These are phyloP conservation scores for Barbatosphaeria neglecta DNA, from an alignment of 495 filamentous ascomycete species.

Conservation along the genomic window DNA sequence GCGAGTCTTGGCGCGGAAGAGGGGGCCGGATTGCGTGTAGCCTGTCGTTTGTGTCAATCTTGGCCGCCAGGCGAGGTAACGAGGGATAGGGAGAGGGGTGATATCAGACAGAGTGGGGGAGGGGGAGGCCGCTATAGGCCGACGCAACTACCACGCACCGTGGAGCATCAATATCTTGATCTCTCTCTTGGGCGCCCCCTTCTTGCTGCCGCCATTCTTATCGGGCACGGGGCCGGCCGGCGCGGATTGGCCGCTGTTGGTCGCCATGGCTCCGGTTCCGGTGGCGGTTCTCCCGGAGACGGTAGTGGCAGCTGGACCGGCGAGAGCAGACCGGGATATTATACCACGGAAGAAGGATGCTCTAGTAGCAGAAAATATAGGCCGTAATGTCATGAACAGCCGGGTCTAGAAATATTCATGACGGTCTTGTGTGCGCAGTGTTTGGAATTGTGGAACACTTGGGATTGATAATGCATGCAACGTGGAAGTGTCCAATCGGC, in stretches of 20 bases:
- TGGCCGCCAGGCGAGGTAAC: neutral
- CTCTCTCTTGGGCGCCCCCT: constrained; percentile 26
- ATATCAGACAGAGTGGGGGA: neutral
- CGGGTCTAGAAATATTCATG: no score
- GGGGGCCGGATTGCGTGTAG: constrained; percentile 81
- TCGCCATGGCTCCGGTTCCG: neutral
- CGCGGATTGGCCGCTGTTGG: neutral
- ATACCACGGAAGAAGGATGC: neutral
- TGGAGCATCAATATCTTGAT: constrained; percentile 48
- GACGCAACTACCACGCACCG: constrained; percentile 26
- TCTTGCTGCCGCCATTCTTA: constrained; percentile 1
- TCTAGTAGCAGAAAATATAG: neutral
- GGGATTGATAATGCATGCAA: no score
- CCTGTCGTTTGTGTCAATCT: constrained; percentile 24
- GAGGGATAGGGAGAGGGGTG: neutral
- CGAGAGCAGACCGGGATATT: no score
- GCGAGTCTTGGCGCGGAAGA: constrained; percentile 83
- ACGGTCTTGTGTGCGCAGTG: no score
- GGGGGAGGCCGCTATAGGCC: neutral
- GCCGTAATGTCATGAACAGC: neutral
- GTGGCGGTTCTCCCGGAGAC: neutral
- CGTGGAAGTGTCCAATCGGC: no score
- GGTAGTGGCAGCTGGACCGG: neutral
- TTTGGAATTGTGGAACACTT: no score
- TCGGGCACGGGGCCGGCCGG: neutral